Base-by-base conservation (phyloP, 495 filamentous ascomycete species). In the Penicillium steckii region DNA sequence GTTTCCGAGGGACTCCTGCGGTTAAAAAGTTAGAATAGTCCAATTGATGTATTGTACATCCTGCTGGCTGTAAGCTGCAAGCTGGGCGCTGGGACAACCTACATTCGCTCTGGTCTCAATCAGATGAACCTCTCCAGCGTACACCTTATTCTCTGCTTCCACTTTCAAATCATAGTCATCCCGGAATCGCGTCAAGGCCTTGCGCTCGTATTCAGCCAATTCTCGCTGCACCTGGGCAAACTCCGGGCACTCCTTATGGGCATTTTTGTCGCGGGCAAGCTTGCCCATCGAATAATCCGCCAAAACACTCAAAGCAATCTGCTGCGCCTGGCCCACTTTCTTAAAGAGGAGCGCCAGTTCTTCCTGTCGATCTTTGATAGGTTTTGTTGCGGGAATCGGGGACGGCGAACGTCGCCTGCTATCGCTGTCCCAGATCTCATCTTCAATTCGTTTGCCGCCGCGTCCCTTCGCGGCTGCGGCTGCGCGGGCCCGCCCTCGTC, bases 261-360 rank as follows among this genome's bases (percentile, higher is more conserved):
- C 69, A 29, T 70, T 69, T 44, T 73, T 75, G 27, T 79, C 72
- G 4, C 66, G 63, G 6, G 60, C 62, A 32, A 79, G 38, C 25
- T 53, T 67, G 22, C 64, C 56, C 61, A 78, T 64, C 0, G 68
- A 66, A 21, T 73, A 72, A 7, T 68, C 63, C 4, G 72, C 72
- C 24, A 80, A 44, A 4, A 67, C 65, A 22, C 54, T 61, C 22
- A 80, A 43, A 3, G 76, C 68, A 18, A 70, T 30, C 40, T 69
- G 64, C 46, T 78, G 74, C 0, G 67, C 68, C 10, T 66, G 61
- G 32, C 70, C 74, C 21, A 78, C 60, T 27, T 66, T 68, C 57
- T 72, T 76, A 52, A 79, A 78, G 1, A 70, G 52, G 12, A 62
- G 57, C 26, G 72, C 67, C 26, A 82, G 27, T 48, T 75, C 68